Base-by-base conservation (phyloP, 2,329 filamentous ascomycete species). In the Botrytis paeoniae region DNA sequence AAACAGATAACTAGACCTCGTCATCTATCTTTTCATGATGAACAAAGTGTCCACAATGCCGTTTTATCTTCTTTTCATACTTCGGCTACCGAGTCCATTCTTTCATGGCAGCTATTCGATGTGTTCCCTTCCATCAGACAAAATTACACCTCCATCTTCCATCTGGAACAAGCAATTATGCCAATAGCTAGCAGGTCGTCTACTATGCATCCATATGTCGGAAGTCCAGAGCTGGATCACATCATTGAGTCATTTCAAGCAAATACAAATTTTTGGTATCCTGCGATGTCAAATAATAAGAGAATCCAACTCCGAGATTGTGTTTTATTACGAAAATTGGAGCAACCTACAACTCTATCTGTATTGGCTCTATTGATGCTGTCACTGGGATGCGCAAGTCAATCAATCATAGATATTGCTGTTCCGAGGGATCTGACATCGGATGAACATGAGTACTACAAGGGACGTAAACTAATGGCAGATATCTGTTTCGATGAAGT, bases 221-320 rank as follows among this genome's bases (percentile, higher is more conserved):
- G 82, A 1, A 76, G 81, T 0, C 79, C 82, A 1, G 85, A 87
- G 10, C 78, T 86, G 3, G 81, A 83, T 25, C 77, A 78, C 0
- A 83, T 85, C 8, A 77, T 87, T 0, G 78, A 81, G 1, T 82
- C 84, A 0, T 88, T 88, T 63, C 82, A 85, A 74, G 78, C 79
- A 3, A 83, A 82, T 48, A 80, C 87, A 60, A 88, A 87, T 77
- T 87, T 86, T 65, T 87, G 85, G 85, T 87, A 87, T 72, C 86
- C 85, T 0, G 86, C 84, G 9, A 82, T 86, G 80, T 85, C 85
- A 0, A 81, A 81, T 61, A 73, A 75, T 0, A 84, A 83, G 39
- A 77, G 86, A 0, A 70, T 66, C 35, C 48, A 35, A 32, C 39
- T 68, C 1, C 59, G 71, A 43, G n/a, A 39, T 22, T 41, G 43